Evolutionary conservation across 345 rosid genomes (phyloP).

Genomic region (Carallia pectinifolia): DNA sequence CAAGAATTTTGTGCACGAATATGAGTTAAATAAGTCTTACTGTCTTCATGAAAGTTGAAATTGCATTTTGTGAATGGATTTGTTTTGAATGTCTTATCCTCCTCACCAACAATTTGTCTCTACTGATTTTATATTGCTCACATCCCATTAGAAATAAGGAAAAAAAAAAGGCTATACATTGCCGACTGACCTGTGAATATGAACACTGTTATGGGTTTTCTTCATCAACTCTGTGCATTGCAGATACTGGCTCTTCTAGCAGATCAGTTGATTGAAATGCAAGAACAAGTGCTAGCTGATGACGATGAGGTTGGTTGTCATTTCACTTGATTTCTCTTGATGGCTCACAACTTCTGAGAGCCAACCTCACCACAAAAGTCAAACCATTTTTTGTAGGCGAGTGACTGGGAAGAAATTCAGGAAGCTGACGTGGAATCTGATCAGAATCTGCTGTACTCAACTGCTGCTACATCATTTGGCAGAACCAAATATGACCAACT

Average conservation of each 20-base stretch:
- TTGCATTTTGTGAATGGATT: too few relatives aligned
- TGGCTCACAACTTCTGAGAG: background rate
- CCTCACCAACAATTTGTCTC: too few relatives aligned
- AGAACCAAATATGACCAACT: conserved; percentile 71
- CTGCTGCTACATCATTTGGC: conserved; percentile 44
- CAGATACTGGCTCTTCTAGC: conserved; percentile 81
- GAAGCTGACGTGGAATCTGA: conserved; percentile 52
- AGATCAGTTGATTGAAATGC: conserved; percentile 75
- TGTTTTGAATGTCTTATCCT: too few relatives aligned
- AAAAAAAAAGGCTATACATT: too few relatives aligned
- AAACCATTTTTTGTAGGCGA: conserved; percentile 33
- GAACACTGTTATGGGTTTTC: background rate
- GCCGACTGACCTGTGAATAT: background rate
- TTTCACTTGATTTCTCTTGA: conserved; percentile 8
- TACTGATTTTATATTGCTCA: too few relatives aligned
- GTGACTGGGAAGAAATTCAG: conserved; percentile 87
- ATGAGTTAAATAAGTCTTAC: too few relatives aligned
- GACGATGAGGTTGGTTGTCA: conserved; percentile 59
- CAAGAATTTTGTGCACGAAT: too few relatives aligned
- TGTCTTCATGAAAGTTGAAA: too few relatives aligned
- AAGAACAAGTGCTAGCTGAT: conserved; percentile 59
- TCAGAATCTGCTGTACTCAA: conserved; percentile 42
- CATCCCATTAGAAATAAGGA: too few relatives aligned
- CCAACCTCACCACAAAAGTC: background rate
- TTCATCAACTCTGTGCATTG: conserved; percentile 1